phyloP scores from a whole-genome alignment of 306 rosid species.

The Psophocarpus tetragonolobus region DNA sequence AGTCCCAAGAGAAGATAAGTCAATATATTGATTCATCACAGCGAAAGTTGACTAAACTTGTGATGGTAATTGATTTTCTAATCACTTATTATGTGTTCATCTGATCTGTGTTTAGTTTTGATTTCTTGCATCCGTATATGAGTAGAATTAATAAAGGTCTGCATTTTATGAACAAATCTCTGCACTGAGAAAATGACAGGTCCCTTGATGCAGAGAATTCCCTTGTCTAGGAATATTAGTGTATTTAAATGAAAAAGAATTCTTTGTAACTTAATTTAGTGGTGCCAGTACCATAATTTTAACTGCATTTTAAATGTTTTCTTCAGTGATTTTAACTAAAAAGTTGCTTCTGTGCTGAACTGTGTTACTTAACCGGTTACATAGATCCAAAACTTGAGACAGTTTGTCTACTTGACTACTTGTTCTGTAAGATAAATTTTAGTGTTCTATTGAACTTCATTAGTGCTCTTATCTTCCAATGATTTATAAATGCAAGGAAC shows the following conservation, averaged over 20 bases:
- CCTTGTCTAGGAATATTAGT: constrained; percentile 2
- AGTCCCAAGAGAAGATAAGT: constrained; percentile 85
- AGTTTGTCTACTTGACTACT: background rate
- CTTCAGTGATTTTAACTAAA: constrained; percentile 1
- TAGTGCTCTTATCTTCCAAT: background rate
- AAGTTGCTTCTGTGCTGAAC: background rate
- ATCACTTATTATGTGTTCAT: constrained; percentile 12
- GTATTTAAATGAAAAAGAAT: background rate
- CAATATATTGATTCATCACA: constrained; percentile 89
- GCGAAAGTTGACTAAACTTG: constrained; percentile 92
- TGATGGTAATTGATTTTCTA: constrained; percentile 67
- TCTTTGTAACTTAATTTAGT: background rate
- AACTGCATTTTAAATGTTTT: constrained; percentile 2
- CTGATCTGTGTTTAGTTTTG: background rate
- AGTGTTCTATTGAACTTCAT: constrained; percentile 4
- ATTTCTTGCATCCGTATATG: background rate
- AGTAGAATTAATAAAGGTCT: background rate
- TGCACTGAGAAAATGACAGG: constrained; percentile 3
- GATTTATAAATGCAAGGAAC: background rate
- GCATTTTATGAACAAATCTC: background rate
- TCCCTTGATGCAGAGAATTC: background rate
- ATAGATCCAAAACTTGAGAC: background rate
- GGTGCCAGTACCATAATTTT: constrained; percentile 13
- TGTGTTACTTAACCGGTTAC: background rate
- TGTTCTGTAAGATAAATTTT: constrained; percentile 7